Evolutionary conservation across 2,329 filamentous ascomycete genomes (phyloP).

Genomic region (Aspergillus tamarii): DNA sequence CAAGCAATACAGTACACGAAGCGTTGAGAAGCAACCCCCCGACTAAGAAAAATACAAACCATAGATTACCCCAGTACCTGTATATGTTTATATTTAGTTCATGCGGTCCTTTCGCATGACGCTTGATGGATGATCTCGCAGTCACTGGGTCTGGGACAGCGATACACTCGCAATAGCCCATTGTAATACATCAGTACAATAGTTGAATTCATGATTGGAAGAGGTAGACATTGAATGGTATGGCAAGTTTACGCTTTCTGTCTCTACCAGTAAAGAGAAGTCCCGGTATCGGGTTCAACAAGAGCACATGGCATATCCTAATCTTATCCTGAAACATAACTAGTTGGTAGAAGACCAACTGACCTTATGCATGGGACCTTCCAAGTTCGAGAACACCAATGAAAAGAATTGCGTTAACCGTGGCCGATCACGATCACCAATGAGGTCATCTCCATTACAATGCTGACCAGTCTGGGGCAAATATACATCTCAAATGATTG

Average conservation of each 20-base stretch:
- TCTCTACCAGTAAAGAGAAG: neutral
- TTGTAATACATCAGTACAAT: conserved; percentile 7
- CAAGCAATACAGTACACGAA: conserved; percentile 9
- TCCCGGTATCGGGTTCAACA: neutral
- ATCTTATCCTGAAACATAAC: neutral
- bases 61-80: neutral
- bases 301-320: neutral
- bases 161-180: neutral
- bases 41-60: neutral
- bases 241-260: neutral
- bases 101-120: neutral
- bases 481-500: neutral
- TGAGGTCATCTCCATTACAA: neutral
- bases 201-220: neutral
- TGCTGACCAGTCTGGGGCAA: neutral
- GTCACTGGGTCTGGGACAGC: neutral
- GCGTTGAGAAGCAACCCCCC: neutral
- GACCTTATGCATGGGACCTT: neutral
- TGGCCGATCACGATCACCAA: neutral
- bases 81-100: neutral
- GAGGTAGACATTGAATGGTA: neutral
- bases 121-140: neutral
- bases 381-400: neutral
- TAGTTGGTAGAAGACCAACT: neutral
- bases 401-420: neutral